phyloP scores from a whole-genome alignment of 768 basidiomycete genomes.

The Phlebiopsis flavidoalba region DNA sequence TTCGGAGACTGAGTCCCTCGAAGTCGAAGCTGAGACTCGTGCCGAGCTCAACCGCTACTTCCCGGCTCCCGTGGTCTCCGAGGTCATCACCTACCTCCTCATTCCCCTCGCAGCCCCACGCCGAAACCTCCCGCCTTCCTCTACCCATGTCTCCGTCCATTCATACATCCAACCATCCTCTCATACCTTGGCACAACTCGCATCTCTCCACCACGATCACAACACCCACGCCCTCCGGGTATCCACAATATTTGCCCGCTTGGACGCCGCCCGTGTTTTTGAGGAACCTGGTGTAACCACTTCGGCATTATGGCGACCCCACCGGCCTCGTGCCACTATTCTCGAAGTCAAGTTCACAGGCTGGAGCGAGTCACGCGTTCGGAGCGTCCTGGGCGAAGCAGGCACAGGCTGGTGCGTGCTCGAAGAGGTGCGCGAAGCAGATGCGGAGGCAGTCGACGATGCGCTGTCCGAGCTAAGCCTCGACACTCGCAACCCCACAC shows the following conservation, averaged over 20 bases:
- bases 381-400: conserved; percentile 64
- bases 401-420: conserved; percentile 73
- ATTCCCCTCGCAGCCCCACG: conserved; percentile 75
- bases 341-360: conserved; percentile 69
- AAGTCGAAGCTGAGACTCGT: conserved; percentile 17
- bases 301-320: conserved; percentile 52
- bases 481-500: conserved; percentile 6
- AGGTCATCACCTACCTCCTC: conserved; percentile 61
- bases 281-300: conserved; percentile 47
- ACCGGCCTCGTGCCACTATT: conserved; percentile 53
- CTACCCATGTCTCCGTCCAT: conserved; percentile 32
- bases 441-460: conserved; percentile 21
- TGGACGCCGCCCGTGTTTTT: conserved; percentile 72
- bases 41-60: conserved; percentile 61
- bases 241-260: conserved; percentile 59
- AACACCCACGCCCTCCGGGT: conserved; percentile 58
- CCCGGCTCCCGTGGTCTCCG: conserved; percentile 27
- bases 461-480: conserved; percentile 26
- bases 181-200: conserved; percentile 51
- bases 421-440: conserved; percentile 41
- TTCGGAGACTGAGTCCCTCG: conserved; percentile 23
- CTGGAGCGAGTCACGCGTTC: conserved; percentile 64
- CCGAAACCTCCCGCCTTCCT: conserved; percentile 62
- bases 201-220: conserved; percentile 47
- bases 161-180: conserved; percentile 22